Percentiles rank a stretch among this genome's conserved stretches.
phyloP scores from a whole-genome alignment of 1,284 basidiomycete genomes.

The Gymnopus androsaceus region DNA sequence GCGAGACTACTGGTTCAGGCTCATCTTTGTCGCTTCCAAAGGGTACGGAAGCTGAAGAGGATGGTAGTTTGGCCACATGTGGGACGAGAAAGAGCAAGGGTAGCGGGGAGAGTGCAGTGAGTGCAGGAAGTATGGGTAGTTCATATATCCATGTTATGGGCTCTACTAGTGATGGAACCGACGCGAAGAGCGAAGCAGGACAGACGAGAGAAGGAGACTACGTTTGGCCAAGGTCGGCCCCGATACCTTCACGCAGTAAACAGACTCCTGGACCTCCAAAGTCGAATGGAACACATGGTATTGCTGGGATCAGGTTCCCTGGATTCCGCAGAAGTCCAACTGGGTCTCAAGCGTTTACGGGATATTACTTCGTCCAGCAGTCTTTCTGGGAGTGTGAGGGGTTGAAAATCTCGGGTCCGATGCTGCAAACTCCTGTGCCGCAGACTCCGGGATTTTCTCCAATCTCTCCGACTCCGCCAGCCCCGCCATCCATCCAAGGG shows the following conservation, averaged over 20 bases:
- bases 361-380: neutral
- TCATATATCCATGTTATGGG: slow-evolving; percentile 5
- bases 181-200: neutral
- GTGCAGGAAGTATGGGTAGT: slow-evolving; percentile 5
- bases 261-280: neutral
- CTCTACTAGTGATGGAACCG: neutral
- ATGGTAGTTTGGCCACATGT: neutral
- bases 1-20: neutral
- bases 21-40: neutral
- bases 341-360: neutral
- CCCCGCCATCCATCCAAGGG: neutral
- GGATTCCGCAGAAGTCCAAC: slow-evolving; percentile 1
- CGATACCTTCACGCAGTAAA: neutral
- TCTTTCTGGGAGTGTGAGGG: neutral
- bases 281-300: neutral
- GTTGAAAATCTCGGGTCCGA: slow-evolving; percentile 3
- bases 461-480: neutral
- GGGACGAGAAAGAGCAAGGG: neutral
- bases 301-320: slow-evolving; percentile 3
- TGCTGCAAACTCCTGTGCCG: neutral
- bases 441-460: neutral
- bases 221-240: neutral
- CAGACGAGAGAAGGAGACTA: neutral
- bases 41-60: neutral
- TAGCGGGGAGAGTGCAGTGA: slow-evolving; percentile 5